A percentile compares a stretch with the other conserved stretches of the same genome.
Evolutionary conservation across 768 basidiomycete genomes (phyloP).

Genomic region (Termitomyces titanicus): DNA sequence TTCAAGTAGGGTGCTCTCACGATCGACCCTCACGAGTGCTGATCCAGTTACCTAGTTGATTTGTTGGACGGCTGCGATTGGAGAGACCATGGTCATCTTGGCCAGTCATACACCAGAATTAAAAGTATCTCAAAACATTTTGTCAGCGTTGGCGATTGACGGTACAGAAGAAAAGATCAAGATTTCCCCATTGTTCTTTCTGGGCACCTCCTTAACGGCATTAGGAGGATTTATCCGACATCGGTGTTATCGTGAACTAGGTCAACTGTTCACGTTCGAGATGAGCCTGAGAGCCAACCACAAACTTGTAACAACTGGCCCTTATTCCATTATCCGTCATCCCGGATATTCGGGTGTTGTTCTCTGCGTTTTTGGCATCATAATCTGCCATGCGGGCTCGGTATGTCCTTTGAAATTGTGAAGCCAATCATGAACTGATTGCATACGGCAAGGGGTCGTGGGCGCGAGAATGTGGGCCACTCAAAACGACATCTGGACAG

Average conservation of each 20-base stretch:
- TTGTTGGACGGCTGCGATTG: slow-evolving; percentile 33
- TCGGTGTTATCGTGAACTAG: slow-evolving; percentile 43
- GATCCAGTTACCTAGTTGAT: slow-evolving; percentile 22
- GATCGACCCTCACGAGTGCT: neutral
- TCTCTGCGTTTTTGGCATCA: slow-evolving; percentile 29
- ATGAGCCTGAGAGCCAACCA: slow-evolving; percentile 46
- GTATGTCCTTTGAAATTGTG: slow-evolving; percentile 21
- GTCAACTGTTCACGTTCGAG: slow-evolving; percentile 48
- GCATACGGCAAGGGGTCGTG: slow-evolving; percentile 37
- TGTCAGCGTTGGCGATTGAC: slow-evolving; percentile 24
- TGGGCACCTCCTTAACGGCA: slow-evolving; percentile 34
- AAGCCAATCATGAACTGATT: neutral
- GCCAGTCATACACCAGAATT: slow-evolving; percentile 23
- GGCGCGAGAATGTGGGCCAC: slow-evolving; percentile 38
- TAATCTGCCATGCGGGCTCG: slow-evolving; percentile 30
- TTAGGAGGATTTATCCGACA: slow-evolving; percentile 39
- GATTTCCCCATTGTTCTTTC: slow-evolving; percentile 27
- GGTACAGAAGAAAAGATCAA: slow-evolving; percentile 23
- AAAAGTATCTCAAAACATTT: slow-evolving; percentile 18
- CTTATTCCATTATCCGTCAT: slow-evolving; percentile 46
- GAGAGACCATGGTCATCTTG: slow-evolving; percentile 35
- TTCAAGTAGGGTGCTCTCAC: slow-evolving; percentile 30
- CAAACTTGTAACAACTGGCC: slow-evolving; percentile 42
- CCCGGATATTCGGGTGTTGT: slow-evolving; percentile 47
- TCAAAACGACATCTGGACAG: slow-evolving; percentile 29